A percentile compares a stretch with the other conserved stretches of the same genome.
Evolutionary conservation across 768 basidiomycete genomes (phyloP).

Genomic region (Trametes villosa): DNA sequence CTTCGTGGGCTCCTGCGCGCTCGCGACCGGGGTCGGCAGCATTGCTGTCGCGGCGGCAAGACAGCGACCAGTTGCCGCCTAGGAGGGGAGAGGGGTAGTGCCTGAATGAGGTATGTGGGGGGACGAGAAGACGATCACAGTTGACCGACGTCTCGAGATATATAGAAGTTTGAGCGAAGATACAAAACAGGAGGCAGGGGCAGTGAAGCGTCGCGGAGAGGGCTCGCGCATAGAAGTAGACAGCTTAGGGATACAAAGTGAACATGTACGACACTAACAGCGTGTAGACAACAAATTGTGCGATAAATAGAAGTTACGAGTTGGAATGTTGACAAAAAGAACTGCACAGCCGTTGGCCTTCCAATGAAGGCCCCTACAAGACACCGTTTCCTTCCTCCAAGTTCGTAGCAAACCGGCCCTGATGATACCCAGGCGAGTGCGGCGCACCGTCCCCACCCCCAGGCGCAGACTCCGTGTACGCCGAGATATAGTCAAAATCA

Average conservation of each 20-base stretch:
- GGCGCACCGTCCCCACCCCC: not conserved
- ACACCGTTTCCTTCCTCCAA: conserved; percentile 38
- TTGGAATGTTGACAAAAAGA: not conserved
- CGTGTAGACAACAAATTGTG: not conserved
- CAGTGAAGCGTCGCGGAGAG: not conserved
- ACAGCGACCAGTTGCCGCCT: not conserved
- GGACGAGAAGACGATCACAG: too few relatives aligned
- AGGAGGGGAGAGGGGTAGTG: too few relatives aligned
- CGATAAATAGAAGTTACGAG: not conserved
- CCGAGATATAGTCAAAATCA: conserved; percentile 61
- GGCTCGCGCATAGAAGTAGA: not conserved
- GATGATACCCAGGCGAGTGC: conserved; percentile 41
- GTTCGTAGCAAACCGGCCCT: conserved; percentile 52
- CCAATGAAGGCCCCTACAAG: not conserved
- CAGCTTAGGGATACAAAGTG: not conserved
- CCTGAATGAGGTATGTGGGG: too few relatives aligned
- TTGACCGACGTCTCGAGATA: not conserved
- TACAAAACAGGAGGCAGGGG: not conserved
- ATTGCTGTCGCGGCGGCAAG: conserved; percentile 23
- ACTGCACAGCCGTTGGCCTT: too few relatives aligned
- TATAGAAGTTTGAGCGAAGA: not conserved
- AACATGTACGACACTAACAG: not conserved
- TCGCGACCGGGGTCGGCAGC: conserved; percentile 25
- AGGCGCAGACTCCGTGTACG: conserved; percentile 42
- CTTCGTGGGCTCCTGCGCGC: conserved; percentile 28